Conservation (phyloP, 305 asterid genomes). For the Fraxinus dipetala region DNA sequence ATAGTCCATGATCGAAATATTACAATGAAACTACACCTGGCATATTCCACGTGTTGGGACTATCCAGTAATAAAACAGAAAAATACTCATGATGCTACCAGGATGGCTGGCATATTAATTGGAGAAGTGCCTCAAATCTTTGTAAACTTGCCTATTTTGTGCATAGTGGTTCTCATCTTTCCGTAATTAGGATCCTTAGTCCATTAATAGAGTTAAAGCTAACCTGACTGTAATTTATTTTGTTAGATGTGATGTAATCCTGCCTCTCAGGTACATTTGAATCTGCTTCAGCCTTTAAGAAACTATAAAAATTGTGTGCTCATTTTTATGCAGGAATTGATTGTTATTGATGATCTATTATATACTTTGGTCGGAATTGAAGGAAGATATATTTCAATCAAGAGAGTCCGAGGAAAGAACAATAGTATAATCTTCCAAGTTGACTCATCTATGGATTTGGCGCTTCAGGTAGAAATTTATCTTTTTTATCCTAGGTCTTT, state of each 20-base stretch:
- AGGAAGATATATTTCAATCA: constrained; percentile 77
- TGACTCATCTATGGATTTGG: constrained; percentile 93
- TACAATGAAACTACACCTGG: constrained; percentile 18
- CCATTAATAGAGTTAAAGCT: not conserved
- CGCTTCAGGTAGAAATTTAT: constrained; percentile 68
- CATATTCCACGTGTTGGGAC: constrained; percentile 14
- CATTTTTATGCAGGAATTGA: constrained; percentile 66
- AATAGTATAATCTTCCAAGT: constrained; percentile 57
- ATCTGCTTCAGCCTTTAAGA: constrained; percentile 5
- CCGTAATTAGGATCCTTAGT: not conserved
- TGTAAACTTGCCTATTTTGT: not conserved
- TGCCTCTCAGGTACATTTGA: not conserved
- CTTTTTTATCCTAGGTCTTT: constrained; percentile 7
- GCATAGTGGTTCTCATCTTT: not conserved
- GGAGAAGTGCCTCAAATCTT: not conserved
- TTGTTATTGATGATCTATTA: constrained; percentile 81
- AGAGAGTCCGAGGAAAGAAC: constrained; percentile 60
- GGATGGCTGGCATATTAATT: constrained; percentile 14
- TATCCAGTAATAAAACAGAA: not conserved
- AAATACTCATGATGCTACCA: not conserved
- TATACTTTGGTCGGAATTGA: constrained; percentile 86
- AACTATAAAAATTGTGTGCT: not conserved
- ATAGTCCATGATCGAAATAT: not conserved
- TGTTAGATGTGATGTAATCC: not conserved
- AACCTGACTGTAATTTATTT: not conserved